Conservation (phyloP, 495 filamentous ascomycete genomes). For the Polyplosphaeria fusca region DNA sequence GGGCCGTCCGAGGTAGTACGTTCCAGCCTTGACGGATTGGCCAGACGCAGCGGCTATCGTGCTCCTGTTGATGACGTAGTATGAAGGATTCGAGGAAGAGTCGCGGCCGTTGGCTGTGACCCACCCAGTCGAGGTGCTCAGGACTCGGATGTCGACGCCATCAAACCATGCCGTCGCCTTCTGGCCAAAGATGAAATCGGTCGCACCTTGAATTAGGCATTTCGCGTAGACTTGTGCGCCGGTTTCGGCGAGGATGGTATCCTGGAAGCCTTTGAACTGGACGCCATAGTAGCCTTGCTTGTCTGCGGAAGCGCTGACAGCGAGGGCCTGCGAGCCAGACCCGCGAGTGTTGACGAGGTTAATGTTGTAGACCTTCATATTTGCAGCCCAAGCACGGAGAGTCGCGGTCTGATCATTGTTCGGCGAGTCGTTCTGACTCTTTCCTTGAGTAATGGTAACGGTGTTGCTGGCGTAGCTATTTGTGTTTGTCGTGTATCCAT, state of each 20-base stretch:
- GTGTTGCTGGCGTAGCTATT: slow-evolving; percentile 53
- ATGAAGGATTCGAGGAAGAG: slow-evolving; percentile 43
- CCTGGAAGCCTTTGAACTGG: slow-evolving; percentile 57
- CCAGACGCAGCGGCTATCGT: slow-evolving; percentile 47
- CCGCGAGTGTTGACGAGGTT: slow-evolving; percentile 57
- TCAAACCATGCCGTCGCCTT: slow-evolving; percentile 61
- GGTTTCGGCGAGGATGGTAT: slow-evolving; percentile 58
- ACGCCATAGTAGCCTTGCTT: slow-evolving; percentile 59
- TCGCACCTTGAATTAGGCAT: slow-evolving; percentile 57
- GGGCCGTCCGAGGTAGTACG: slow-evolving; percentile 63
- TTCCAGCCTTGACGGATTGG: slow-evolving; percentile 47
- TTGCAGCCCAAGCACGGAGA: slow-evolving; percentile 50
- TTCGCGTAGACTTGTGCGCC: slow-evolving; percentile 57
- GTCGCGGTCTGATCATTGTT: slow-evolving; percentile 51
- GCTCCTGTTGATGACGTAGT: slow-evolving; percentile 61
- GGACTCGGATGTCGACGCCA: slow-evolving; percentile 53
- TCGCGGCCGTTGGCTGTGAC: slow-evolving; percentile 56
- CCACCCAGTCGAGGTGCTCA: slow-evolving; percentile 46
- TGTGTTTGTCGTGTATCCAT: slow-evolving; percentile 60
- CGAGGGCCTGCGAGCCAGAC: slow-evolving; percentile 56
- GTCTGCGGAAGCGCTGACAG: slow-evolving; percentile 52
- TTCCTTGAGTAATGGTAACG: slow-evolving; percentile 55
- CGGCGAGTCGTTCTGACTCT: slow-evolving; percentile 42
- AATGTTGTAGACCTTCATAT: slow-evolving; percentile 61
- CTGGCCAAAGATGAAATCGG: slow-evolving; percentile 69